Evolutionary conservation across 78 protist genomes (phyloP), one percentile per base, ranked within the genome.

Genomic region (Cavenderia fasciculata): DNA sequence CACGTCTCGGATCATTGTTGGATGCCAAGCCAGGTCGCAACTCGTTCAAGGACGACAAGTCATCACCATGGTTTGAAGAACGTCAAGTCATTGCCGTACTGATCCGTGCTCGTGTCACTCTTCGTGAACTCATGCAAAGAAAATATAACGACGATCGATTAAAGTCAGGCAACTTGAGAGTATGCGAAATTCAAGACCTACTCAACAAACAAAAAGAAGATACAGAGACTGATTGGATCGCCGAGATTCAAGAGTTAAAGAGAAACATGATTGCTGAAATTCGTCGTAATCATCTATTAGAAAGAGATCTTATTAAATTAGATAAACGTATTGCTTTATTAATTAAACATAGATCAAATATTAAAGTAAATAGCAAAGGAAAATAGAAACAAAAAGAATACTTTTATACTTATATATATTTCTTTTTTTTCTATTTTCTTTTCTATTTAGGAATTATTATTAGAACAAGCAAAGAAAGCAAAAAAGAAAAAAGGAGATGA

Each of bases 321-420:
- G 96, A 95, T 52, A 86, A 92, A 44, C 87, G 86, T 82, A 95
- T 95, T 46, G 91, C 74, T 3, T 52, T 95, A 52, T 62, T 95
- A 44, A 92, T 95, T 34, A 66, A 95, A 44, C 95, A 95, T 85
- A 49, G 92, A 85, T 71, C 85, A 51, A 73, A 52, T 78, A 65
- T 78, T 78, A 78, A 78, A 52, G 87, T 76, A 62, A 31, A 57
- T 68, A 8, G 11, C 11, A 14, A 14, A 14, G 52, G 8, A 14
- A 14, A 14, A 11, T 8, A 11, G 11, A 46, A 46, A 46, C 8
- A 8, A 8, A 14, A 11, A 46, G 11, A 46, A 46, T 46, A 46
- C 11, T 11, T 11, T 46, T 14, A 46, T 46, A 46, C 11, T 46
- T 11, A 14, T 14, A 46, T 14, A 46, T 46, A 46, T 46, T 11